Evolutionary conservation across 2,329 filamentous ascomycete species (phyloP), one percentile per base, ranked within the genome.

Genomic region (Aspergillus sojae): DNA sequence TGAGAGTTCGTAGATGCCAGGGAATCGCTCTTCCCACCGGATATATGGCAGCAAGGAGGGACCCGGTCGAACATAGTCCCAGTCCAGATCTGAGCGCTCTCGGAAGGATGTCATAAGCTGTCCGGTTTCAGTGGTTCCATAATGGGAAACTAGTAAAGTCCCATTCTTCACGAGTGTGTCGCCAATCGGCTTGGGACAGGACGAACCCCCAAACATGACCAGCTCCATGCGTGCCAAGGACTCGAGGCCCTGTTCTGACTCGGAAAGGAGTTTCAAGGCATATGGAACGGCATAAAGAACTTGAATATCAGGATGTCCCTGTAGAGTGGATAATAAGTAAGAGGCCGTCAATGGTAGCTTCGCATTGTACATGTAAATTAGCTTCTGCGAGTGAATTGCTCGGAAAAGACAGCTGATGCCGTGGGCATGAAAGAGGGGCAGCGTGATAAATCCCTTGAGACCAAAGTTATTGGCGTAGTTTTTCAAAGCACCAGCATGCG

Each of bases 271-370:
- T 69, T 90, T 89, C 28, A 91, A 73, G 0, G 85, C 84, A 67
- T 90, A 90, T 0, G 88, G 88, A 0, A 91, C 88, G 2, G 80
- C 83, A 62, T 88, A 83, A n/a, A 90, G 83, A 21, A 85, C 82
- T 60, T 89, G 81, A 0, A 82, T 80, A 16, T 81, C 67, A 4
- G 58, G 62, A 62, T 81, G 73, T 11, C 72, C 72, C 9, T 76
- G 67, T 63, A 87, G 78, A 11, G 80, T 80, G 2, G 75, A 70
- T 1, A 84, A 74, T 2, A 88, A 74, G 23, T 80, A 77, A 12
- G 79, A 74, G 1, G 76, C 77, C 0, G 87, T 87, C 10, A 89
- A 71, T 0, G 88, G 87, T 2, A 88, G 69, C 2, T 78, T 77
- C 6, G 85, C 82, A 64, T 86, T 89, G 73, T 83, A 85, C 57